These are phyloP conservation scores for Fusarium coffeatum DNA, from an alignment of 2,329 filamentous ascomycete species.

Conservation along the genomic window DNA sequence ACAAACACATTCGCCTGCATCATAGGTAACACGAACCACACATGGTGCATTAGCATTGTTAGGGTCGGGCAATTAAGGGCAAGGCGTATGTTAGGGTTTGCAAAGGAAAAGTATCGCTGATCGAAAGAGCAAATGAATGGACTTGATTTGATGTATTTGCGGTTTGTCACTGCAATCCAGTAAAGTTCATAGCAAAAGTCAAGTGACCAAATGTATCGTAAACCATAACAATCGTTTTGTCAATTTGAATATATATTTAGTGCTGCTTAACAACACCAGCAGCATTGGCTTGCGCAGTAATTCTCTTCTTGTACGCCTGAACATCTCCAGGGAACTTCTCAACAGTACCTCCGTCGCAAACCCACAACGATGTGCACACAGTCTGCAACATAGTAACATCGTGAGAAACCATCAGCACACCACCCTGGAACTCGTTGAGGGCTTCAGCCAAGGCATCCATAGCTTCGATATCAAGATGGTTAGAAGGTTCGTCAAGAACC, in stretches of 20 bases:
- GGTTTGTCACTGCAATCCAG: neutral
- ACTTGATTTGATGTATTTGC: neutral
- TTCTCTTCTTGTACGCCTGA: constrained; percentile 97
- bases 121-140: neutral
- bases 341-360: constrained; percentile 92
- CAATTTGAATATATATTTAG: constrained; percentile 47
- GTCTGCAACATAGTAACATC: constrained; percentile 99
- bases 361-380: constrained; percentile 94
- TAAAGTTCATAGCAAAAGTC: neutral
- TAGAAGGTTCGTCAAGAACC: constrained; percentile 97
- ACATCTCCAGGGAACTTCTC: constrained; percentile 97
- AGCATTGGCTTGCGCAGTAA: constrained; percentile 87
- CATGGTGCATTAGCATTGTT: constrained; percentile 4
- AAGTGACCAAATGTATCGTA: neutral
- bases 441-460: constrained; percentile 95
- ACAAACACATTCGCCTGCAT: constrained; percentile 8
- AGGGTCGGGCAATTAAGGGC: constrained; percentile 7
- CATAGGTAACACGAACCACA: constrained; percentile 27
- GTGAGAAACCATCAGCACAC: constrained; percentile 98
- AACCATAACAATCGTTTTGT: neutral
- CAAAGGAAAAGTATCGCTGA: neutral
- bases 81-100: constrained; percentile 18
- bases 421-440: constrained; percentile 87
- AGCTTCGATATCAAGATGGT: constrained; percentile 98
- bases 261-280: constrained; percentile 83